Conservation (phyloP, 306 rosid species). For the Nissolia schottii region DNA sequence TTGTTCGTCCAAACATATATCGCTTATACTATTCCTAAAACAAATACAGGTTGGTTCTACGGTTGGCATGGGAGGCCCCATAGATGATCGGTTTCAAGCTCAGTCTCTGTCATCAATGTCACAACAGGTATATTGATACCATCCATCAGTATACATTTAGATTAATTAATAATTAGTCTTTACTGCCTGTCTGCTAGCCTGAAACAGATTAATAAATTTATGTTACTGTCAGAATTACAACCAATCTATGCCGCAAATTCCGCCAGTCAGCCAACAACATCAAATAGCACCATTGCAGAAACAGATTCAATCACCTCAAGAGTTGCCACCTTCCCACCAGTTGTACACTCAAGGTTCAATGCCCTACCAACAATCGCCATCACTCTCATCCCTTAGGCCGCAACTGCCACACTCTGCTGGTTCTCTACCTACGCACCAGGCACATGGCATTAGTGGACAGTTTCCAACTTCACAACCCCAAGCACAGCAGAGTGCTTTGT, state of each 20-base stretch:
- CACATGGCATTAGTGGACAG: constrained; percentile 49
- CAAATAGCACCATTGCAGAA: constrained; percentile 62
- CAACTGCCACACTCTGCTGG: constrained; percentile 58
- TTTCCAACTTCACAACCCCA: constrained; percentile 60
- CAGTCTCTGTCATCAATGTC: constrained; percentile 42
- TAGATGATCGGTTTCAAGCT: constrained; percentile 45
- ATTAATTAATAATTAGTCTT: constrained; percentile 16
- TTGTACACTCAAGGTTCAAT: constrained; percentile 45
- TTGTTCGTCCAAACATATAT: constrained; percentile 10
- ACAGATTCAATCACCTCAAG: constrained; percentile 65
- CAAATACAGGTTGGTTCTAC: constrained; percentile 56
- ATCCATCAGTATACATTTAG: not conserved
- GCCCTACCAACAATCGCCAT: constrained; percentile 49
- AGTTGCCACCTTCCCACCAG: constrained; percentile 58
- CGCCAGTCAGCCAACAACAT: constrained; percentile 60
- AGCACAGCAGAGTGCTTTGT: constrained; percentile 43
- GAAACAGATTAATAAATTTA: constrained; percentile 13
- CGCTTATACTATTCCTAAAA: constrained; percentile 13
- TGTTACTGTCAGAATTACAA: constrained; percentile 56
- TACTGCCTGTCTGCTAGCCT: constrained; percentile 13
- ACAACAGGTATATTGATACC: constrained; percentile 49
- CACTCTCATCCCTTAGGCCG: constrained; percentile 44
- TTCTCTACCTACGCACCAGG: constrained; percentile 48
- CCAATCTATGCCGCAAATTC: constrained; percentile 48
- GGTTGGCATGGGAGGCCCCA: constrained; percentile 45